Evolutionary conservation across 208 protist species (phyloP).

Genomic region (Leishmania arabica): DNA sequence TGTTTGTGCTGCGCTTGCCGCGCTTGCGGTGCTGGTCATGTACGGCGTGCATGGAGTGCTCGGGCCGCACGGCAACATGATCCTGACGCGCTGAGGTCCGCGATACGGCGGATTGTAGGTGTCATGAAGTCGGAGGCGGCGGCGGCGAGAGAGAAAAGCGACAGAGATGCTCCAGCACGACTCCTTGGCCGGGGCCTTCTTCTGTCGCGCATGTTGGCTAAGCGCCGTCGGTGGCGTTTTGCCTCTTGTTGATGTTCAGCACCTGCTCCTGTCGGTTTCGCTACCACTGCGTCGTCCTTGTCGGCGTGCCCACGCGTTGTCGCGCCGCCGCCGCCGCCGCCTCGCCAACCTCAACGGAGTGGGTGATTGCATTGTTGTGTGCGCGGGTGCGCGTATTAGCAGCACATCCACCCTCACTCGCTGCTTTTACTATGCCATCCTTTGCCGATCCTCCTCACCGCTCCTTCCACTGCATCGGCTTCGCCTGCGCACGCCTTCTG

Average conservation of each 20-base stretch:
- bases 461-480: neutral
- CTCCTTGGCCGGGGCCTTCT: neutral
- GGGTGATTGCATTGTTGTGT: neutral
- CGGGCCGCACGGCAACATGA: slow-evolving; percentile 22
- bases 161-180: neutral
- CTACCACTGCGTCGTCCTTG: neutral
- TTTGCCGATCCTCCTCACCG: neutral
- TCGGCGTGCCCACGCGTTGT: neutral
- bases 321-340: neutral
- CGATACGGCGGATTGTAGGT: neutral
- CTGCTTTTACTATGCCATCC: neutral
- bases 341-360: neutral
- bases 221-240: neutral
- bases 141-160: neutral
- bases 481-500: neutral
- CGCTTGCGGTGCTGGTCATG: slow-evolving; percentile 33
- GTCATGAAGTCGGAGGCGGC: neutral
- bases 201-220: neutral
- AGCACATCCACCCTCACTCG: too few species aligned
- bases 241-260: neutral
- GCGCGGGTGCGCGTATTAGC: neutral
- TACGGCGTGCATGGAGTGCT: slow-evolving; percentile 30
- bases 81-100: slow-evolving; percentile 15
- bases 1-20: slow-evolving; percentile 25
- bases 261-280: neutral